phyloP scores from a whole-genome alignment of 1,284 basidiomycete species.

The Phellinidium pouzarii region DNA sequence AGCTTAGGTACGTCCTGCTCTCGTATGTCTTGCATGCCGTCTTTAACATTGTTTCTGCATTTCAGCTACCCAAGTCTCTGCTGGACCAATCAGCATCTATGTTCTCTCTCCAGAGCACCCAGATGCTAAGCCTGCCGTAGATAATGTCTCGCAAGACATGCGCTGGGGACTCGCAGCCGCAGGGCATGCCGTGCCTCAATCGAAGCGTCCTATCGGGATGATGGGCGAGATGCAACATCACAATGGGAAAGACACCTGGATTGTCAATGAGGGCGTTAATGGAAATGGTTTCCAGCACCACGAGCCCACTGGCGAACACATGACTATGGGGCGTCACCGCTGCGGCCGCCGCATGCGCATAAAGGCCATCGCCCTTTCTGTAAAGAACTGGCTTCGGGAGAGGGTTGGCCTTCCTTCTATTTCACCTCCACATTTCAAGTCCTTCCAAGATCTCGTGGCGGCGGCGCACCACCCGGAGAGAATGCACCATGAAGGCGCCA shows the following conservation, averaged over 20 bases:
- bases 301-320: background rate
- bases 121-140: background rate
- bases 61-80: conserved; percentile 16
- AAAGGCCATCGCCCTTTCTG: conserved; percentile 40
- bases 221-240: background rate
- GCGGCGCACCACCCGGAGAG: conserved; percentile 9
- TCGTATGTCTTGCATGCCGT: background rate
- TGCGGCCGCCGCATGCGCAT: conserved; percentile 28
- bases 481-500: conserved; percentile 16
- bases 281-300: background rate
- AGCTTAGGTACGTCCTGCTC: conserved; percentile 9
- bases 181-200: background rate
- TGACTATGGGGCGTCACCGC: conserved; percentile 14
- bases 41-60: background rate
- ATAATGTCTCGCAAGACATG: conserved; percentile 11
- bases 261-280: background rate
- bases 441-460: conserved; percentile 9
- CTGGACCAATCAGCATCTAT: conserved; percentile 16
- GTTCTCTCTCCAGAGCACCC: conserved; percentile 11
- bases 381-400: conserved; percentile 44
- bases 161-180: conserved; percentile 17
- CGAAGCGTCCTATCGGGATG: background rate
- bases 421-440: conserved; percentile 18
- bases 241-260: background rate
- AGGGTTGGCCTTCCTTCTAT: conserved; percentile 43